Evolutionary conservation across 2,329 filamentous ascomycete genomes (phyloP), one percentile per base, ranked within the genome.

Genomic region (Onygena corvina): DNA sequence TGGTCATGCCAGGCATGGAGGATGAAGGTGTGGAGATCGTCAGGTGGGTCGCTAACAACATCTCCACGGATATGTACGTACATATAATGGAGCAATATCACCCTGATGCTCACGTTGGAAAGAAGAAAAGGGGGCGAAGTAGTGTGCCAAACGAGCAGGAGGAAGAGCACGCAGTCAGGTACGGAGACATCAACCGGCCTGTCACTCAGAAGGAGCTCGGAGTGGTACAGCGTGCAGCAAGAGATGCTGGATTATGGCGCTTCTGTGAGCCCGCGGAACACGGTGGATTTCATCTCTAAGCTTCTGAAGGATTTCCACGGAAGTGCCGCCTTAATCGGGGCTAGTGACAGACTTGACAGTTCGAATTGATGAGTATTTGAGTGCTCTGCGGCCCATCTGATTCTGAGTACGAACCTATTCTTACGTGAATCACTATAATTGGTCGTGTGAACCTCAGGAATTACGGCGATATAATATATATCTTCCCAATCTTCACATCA

Each of bases 71-170:
- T 63, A 73, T 84, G 36, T 90, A 89, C 64, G 76, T 92, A 52
- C 83, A 93, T 61, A 81, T 93, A 56, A 92, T 92, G 86, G 86
- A 93, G 65, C 86, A 93, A 66, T 92, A 92, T 60, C 80, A 80
- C 54, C 86, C 86, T 0, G 77, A 84, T 54, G 86, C 84, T 0
- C 80, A 93, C 63, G 86, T 93, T 0, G 86, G 86, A 2, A 90
- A 87, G 68, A 69, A 71, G 48, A 77, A 68, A 71, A 50, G 58
- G 51, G 9, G 61, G 56, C 12, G 54, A 57, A 46, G 56, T 60
- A 58, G 52, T 60, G 23, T 40, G 18, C 46, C 61, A 50, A 44
- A 60, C 55, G 55, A 55, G 50, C 47, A 52, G 31, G 54, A 62
- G 9, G 57, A 58, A 2, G 61, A 63, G 3, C 67, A 71, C 2